Percentiles rank a stretch among this genome's conserved stretches.
Evolutionary conservation across 2,329 filamentous ascomycete genomes (phyloP).

Genomic region (Dothiorella sarmentorum): DNA sequence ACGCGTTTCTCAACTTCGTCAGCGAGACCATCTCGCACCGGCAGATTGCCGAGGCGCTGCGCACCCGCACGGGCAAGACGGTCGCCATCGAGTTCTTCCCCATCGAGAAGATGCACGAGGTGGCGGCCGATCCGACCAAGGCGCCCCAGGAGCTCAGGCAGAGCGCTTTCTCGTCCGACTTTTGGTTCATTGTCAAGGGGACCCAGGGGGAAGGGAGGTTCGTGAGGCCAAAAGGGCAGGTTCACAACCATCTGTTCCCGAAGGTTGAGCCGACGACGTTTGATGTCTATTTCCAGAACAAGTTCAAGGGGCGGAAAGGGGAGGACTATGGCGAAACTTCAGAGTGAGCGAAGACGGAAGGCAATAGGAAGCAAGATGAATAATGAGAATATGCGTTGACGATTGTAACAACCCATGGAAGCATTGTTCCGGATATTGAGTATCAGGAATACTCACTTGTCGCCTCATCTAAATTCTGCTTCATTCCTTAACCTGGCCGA

Average conservation of each 20-base stretch:
- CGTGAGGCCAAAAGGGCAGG: conserved; percentile 22
- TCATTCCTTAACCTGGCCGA: too few relatives aligned
- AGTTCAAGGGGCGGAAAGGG: neutral
- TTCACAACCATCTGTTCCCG: conserved; percentile 24
- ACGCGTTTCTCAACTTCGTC: conserved; percentile 25
- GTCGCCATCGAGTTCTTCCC: conserved; percentile 20
- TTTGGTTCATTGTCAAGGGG: conserved; percentile 27
- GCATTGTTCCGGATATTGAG: too few relatives aligned
- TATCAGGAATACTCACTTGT: too few relatives aligned
- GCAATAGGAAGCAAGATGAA: too few relatives aligned
- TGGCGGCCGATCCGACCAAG: neutral
- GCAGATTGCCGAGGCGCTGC: conserved; percentile 24
- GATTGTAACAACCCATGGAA: too few relatives aligned
- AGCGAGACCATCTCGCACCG: conserved; percentile 26
- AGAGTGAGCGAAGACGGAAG: neutral
- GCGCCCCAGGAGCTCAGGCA: conserved; percentile 21
- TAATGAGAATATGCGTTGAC: too few relatives aligned
- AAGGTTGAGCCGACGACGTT: conserved; percentile 8
- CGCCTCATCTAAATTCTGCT: too few relatives aligned
- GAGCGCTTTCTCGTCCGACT: conserved; percentile 25
- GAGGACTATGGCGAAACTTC: too few relatives aligned
- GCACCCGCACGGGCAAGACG: conserved; percentile 22
- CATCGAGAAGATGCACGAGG: conserved; percentile 23
- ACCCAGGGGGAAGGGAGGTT: conserved; percentile 25
- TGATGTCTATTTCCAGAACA: conserved; percentile 10